phyloP scores from a whole-genome alignment of 139 green algal species.

The Coelastrella sp. region DNA sequence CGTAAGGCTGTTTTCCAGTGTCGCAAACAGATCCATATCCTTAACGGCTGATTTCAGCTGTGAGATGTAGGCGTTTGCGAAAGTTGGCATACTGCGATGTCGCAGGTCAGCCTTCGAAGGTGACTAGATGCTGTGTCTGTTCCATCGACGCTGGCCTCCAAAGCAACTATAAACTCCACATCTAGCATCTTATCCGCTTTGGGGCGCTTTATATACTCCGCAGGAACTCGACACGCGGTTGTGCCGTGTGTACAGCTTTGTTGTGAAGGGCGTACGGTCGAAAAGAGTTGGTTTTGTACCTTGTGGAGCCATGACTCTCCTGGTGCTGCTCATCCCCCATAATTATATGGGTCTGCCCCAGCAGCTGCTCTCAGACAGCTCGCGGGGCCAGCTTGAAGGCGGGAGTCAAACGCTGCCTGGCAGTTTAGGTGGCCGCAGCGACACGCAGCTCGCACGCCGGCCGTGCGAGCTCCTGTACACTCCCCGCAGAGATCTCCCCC shows the following conservation, averaged over 20 bases:
- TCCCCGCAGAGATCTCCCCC: not conserved
- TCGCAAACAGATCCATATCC: too few species aligned
- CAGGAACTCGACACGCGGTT: not conserved
- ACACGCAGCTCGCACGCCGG: not conserved
- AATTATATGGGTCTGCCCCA: constrained; percentile 15
- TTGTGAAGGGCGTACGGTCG: not conserved
- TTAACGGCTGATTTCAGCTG: too few species aligned
- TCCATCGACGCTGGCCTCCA: too few species aligned
- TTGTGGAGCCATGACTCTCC: constrained; percentile 3
- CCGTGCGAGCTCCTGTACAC: not conserved
- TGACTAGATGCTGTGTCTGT: not conserved
- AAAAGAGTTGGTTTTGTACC: not conserved
- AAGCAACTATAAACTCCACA: not conserved
- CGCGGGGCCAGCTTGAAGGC: constrained; percentile 10
- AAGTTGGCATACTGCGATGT: not conserved
- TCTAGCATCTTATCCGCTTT: not conserved
- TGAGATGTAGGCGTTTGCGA: too few species aligned
- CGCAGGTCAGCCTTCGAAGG: not conserved
- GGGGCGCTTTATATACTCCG: not conserved
- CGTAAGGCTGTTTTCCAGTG: not conserved
- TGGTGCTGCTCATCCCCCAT: constrained; percentile 8
- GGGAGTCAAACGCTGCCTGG: constrained; percentile 5
- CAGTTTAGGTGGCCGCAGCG: not conserved
- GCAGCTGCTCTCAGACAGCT: constrained; percentile 4
- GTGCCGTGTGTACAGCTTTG: not conserved